Percentiles rank a stretch among this genome's conserved stretches.
phyloP scores from a whole-genome alignment of 2,329 filamentous ascomycete genomes.

The Dothideomycetes sp. region DNA sequence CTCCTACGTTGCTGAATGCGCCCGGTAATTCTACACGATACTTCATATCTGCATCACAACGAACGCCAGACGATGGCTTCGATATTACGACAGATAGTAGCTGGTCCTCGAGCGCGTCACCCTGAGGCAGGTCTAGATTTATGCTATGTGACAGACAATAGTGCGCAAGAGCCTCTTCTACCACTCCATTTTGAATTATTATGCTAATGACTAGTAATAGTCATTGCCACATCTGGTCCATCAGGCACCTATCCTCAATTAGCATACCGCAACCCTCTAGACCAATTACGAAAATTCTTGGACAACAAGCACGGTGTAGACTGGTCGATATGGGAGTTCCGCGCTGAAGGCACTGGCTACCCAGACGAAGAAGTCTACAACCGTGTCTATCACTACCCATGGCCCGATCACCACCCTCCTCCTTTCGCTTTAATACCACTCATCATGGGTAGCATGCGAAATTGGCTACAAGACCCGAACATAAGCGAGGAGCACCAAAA shows the following conservation, averaged over 20 bases:
- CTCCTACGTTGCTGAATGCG: neutral
- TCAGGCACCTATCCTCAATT: slow-evolving; percentile 80
- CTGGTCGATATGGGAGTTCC: slow-evolving; percentile 97
- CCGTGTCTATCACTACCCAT: slow-evolving; percentile 83
- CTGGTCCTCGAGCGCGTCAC: slow-evolving; percentile 73
- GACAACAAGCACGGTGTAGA: slow-evolving; percentile 70
- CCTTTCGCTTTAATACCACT: slow-evolving; percentile 81
- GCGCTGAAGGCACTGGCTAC: slow-evolving; percentile 92
- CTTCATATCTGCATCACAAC: neutral
- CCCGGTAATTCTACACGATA: neutral
- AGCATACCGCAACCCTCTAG: slow-evolving; percentile 87
- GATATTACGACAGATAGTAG: slow-evolving; percentile 81
- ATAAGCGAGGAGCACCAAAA: slow-evolving; percentile 17
- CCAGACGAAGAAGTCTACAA: slow-evolving; percentile 80
- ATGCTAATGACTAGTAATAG: slow-evolving; percentile 14
- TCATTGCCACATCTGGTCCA: slow-evolving; percentile 71
- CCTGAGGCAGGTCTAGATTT: slow-evolving; percentile 82
- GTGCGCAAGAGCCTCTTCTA: slow-evolving; percentile 41
- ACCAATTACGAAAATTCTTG: slow-evolving; percentile 77
- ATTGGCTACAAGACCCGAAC: slow-evolving; percentile 59
- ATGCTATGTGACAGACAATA: slow-evolving; percentile 86
- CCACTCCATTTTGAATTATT: neutral
- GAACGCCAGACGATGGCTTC: slow-evolving; percentile 40
- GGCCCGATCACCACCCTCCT: slow-evolving; percentile 93
- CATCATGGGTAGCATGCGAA: slow-evolving; percentile 85